phyloP scores from a whole-genome alignment of 1,284 basidiomycete species.

The Xanthoconium separans region DNA sequence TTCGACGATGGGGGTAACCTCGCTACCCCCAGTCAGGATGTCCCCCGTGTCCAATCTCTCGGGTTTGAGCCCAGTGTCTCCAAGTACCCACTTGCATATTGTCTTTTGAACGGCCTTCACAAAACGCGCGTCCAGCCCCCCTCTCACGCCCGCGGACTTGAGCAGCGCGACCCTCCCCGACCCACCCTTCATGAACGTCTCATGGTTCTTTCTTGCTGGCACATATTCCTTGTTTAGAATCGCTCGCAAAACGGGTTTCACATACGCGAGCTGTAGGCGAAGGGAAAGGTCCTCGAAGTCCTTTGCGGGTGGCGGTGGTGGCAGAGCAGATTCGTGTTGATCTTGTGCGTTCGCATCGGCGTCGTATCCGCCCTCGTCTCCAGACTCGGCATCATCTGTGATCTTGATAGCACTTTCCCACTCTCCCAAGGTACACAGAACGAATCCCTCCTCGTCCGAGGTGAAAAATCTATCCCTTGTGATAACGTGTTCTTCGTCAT shows the following conservation, averaged over 20 bases:
- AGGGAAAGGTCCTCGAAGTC: slow-evolving; percentile 50
- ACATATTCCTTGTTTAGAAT: slow-evolving; percentile 55
- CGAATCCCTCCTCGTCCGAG: slow-evolving; percentile 54
- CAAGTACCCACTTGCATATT: slow-evolving; percentile 57
- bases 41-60: slow-evolving; percentile 6
- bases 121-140: slow-evolving; percentile 51
- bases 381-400: slow-evolving; percentile 48
- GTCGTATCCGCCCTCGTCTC: slow-evolving; percentile 42
- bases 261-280: slow-evolving; percentile 60
- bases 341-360: slow-evolving; percentile 20
- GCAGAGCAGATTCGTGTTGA: slow-evolving; percentile 23
- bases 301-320: slow-evolving; percentile 38
- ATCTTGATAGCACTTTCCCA: slow-evolving; percentile 48
- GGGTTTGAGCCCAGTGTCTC: slow-evolving; percentile 33
- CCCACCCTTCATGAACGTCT: slow-evolving; percentile 58
- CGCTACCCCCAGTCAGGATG: neutral
- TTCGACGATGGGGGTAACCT: neutral
- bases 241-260: slow-evolving; percentile 58
- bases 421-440: slow-evolving; percentile 56
- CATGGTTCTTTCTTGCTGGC: slow-evolving; percentile 50
- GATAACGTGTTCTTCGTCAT: slow-evolving; percentile 43
- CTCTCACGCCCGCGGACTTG: slow-evolving; percentile 49
- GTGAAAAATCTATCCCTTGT: slow-evolving; percentile 54
- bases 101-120: slow-evolving; percentile 47
- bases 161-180: slow-evolving; percentile 42